Percentiles rank a stretch among this genome's conserved stretches.
phyloP scores from a whole-genome alignment of 78 protist species.

The Mastigamoeba balamuthi region DNA sequence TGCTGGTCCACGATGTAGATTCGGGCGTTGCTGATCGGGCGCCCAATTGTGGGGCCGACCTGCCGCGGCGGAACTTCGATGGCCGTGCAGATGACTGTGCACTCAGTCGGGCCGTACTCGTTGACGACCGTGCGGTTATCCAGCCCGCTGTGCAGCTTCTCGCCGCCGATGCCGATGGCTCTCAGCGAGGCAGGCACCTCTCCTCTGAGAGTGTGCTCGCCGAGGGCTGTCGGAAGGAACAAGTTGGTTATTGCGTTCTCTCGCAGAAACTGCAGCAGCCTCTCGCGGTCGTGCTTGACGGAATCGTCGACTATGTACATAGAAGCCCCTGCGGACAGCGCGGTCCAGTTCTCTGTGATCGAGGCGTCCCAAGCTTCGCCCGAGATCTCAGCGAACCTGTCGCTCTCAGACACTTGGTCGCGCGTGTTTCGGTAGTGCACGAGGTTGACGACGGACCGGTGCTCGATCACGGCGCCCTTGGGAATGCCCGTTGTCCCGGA shows the following conservation, averaged over 20 bases:
- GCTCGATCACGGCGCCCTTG: slow-evolving; percentile 28
- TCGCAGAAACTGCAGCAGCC: no score
- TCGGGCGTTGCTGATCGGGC: neutral
- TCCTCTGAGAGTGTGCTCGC: no score
- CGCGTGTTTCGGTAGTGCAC: neutral
- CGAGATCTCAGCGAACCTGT: neutral
- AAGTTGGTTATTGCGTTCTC: no score
- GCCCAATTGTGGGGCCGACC: neutral
- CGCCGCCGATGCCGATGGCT: no score
- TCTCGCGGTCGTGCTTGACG: neutral
- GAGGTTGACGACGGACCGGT: neutral
- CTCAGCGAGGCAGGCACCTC: no score
- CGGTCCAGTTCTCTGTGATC: neutral
- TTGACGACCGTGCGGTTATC: no score
- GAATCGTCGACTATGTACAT: neutral
- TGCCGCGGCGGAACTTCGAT: neutral
- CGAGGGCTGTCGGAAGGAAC: no score
- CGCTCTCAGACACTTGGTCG: neutral
- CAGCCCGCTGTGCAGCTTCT: no score
- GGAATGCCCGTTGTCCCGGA: slow-evolving; percentile 41
- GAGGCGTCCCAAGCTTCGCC: neutral
- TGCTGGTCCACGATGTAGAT: slow-evolving; percentile 13
- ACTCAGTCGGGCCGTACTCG: neutral
- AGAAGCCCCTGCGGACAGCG: neutral
- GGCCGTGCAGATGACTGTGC: neutral